Evolutionary conservation across 495 filamentous ascomycete species (phyloP).

Genomic region (Neurospora sp.): DNA sequence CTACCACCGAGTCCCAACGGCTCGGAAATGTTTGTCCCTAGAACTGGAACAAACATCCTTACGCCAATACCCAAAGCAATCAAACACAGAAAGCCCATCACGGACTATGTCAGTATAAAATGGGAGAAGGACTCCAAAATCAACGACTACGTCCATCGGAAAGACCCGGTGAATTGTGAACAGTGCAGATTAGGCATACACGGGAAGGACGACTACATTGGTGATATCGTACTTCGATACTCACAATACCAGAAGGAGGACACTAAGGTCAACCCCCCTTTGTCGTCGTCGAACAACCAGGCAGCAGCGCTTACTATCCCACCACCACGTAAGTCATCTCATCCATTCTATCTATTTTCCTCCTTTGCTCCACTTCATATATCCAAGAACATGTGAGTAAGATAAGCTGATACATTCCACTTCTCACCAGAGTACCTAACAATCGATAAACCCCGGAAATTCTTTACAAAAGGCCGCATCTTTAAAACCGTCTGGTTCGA

Average conservation of each 20-base stretch:
- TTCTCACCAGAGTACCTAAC: constrained; percentile 9
- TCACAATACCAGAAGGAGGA: background rate
- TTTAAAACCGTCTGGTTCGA: constrained; percentile 27
- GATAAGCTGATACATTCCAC: background rate
- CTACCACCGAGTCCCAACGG: too few species aligned
- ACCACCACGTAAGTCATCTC: background rate
- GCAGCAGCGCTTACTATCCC: background rate
- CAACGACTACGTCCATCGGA: background rate
- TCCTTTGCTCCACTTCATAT: too few species aligned
- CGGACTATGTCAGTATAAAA: background rate
- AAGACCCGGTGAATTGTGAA: background rate
- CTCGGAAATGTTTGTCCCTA: too few species aligned
- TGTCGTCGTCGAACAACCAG: background rate
- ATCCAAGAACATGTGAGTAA: too few species aligned
- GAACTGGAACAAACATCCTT: too few species aligned
- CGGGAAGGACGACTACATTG: background rate
- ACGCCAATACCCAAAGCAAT: too few species aligned
- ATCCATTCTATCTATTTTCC: too few species aligned
- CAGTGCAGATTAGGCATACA: background rate
- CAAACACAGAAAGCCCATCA: too few species aligned
- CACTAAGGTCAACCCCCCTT: background rate
- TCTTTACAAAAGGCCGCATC: constrained; percentile 27
- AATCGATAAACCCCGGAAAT: constrained; percentile 27
- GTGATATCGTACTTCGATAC: background rate
- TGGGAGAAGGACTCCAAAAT: background rate